Base-by-base conservation (phyloP, 108 stramenopile genomes). In the Mayamaea pseudoterrestris region DNA sequence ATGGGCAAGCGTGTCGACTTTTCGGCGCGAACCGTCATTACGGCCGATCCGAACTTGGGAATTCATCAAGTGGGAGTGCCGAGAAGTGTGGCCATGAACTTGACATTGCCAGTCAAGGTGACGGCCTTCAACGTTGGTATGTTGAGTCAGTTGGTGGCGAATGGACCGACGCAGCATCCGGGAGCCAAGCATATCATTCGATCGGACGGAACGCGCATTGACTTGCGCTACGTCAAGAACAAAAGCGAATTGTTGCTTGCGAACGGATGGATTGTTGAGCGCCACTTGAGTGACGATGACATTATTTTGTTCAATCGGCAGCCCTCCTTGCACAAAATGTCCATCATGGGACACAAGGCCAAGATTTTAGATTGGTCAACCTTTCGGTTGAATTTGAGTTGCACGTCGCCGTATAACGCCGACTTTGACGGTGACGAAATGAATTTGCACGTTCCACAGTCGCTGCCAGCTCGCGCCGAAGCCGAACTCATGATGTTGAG, bases 1-100 rank as follows among this genome's bases (percentile, higher is more conserved):
- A 99, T 99, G 98, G 98, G 98, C 41, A 99, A 99, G 72, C 96
- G 98, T 55, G 98, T 99, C 34, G 96, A 99, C 65, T 99, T 98
- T 61, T 88, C 83, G 3, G 95, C 93, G 13, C 90, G 98, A 34
- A 97, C 98, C 11, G 98, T 99, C 58, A 99, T 99, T 64, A 99
- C 98, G 1, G 96, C 96, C 24, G 98, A 99, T 76, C 98, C 98
- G 12, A 98, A 94, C 69, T 61, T 99, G 30, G 88, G 93, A 44
- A 97, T 99, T 66, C 93, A 98, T 46, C 96, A 99, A 73, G 96
- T 99, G 26, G 98, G 98, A 45, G 96, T 98, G 7, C 98, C 98
- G 2, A 69, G 92, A 30, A 87, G 80, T 41, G 81, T 99, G 26
- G 98, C 98, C 23, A 82, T 90, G 73, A 98, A 90, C 55, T 65